Conservation (phyloP, 2,329 filamentous ascomycete genomes). For the Diaporthe ampelina region DNA sequence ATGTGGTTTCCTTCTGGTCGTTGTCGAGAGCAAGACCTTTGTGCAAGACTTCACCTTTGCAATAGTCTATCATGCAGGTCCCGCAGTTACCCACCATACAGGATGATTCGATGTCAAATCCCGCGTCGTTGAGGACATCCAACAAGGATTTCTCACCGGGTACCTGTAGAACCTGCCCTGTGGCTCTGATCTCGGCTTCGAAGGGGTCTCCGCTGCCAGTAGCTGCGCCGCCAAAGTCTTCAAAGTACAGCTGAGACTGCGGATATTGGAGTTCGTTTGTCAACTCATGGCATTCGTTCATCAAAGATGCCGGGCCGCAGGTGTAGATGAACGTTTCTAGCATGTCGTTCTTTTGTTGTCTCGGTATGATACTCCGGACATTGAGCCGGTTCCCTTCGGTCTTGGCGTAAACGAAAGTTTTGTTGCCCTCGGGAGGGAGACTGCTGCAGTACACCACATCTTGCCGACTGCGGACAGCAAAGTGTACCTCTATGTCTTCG, state of each 20-base stretch:
- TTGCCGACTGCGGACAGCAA: conserved; percentile 3
- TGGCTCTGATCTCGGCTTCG: conserved; percentile 5
- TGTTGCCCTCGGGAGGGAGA: neutral
- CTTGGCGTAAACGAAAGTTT: neutral
- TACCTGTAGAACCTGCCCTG: neutral
- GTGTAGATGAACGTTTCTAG: neutral
- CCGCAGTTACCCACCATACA: conserved; percentile 51
- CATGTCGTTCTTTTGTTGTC: neutral
- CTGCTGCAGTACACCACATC: neutral
- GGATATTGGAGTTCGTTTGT: neutral
- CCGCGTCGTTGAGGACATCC: conserved; percentile 50
- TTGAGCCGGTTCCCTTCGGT: neutral
- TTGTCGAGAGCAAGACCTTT: neutral
- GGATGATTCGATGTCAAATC: conserved; percentile 51
- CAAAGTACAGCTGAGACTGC: neutral
- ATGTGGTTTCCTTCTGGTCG: neutral
- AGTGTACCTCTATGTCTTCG: neutral
- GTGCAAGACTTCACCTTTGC: conserved; percentile 32
- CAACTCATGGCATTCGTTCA: conserved; percentile 3
- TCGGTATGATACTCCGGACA: neutral
- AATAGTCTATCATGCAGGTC: conserved; percentile 49
- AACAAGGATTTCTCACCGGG: neutral
- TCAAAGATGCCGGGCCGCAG: conserved; percentile 3
- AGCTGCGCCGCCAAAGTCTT: neutral
- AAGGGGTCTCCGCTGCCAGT: neutral